Evolutionary conservation across 805 yeast species (phyloP).

Genomic region (Yamadazyma endophytica): DNA sequence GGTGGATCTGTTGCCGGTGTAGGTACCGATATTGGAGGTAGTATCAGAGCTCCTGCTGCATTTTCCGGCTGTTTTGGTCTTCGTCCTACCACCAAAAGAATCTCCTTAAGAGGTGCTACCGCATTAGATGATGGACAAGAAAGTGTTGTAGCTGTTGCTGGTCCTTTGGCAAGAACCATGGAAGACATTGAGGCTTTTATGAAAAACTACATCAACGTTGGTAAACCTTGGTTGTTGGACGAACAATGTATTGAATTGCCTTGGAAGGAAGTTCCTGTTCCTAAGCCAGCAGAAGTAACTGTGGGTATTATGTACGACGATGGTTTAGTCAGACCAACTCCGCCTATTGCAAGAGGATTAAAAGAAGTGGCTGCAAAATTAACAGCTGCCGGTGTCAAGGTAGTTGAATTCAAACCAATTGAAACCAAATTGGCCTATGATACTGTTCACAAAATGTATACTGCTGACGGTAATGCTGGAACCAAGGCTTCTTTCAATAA

Average conservation of each 20-base stretch:
- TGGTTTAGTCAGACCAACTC: constrained; percentile 61
- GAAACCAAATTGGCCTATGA: constrained; percentile 57
- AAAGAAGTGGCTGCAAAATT: constrained; percentile 51
- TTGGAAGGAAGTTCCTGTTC: constrained; percentile 46
- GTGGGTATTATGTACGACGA: constrained; percentile 63
- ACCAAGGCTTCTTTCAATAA: constrained; percentile 45
- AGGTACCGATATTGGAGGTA: constrained; percentile 43
- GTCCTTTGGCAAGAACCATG: constrained; percentile 62
- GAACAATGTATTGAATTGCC: constrained; percentile 43
- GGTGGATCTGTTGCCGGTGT: constrained; percentile 39
- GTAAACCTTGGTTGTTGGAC: constrained; percentile 60
- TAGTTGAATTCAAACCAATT: constrained; percentile 55
- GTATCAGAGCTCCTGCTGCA: constrained; percentile 41
- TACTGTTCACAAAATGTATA: constrained; percentile 52
- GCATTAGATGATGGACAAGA: constrained; percentile 59
- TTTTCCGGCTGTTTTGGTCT: constrained; percentile 38
- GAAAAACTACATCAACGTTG: constrained; percentile 57
- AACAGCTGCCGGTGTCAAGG: constrained; percentile 52
- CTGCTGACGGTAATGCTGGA: constrained; percentile 62
- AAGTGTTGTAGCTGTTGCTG: constrained; percentile 58
- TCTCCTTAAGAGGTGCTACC: constrained; percentile 40
- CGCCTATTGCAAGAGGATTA: constrained; percentile 59
- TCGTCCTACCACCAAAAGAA: constrained; percentile 36
- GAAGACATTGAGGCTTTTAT: constrained; percentile 69
- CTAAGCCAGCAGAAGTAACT: constrained; percentile 42